Base-by-base conservation (phyloP, 1,284 basidiomycete genomes). In the Cryptococcus sp. region DNA sequence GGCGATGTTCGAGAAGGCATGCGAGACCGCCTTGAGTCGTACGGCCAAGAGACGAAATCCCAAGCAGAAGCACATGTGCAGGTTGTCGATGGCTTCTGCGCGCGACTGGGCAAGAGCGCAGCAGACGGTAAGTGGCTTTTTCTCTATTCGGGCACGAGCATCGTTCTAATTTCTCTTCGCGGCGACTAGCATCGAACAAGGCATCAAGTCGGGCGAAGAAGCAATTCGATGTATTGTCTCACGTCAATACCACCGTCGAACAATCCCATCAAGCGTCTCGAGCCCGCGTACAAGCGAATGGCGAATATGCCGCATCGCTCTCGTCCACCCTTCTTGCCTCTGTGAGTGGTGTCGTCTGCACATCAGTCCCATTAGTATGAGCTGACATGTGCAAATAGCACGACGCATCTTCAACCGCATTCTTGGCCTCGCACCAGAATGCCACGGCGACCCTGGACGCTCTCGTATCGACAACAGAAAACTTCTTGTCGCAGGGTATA, bases 401-500 rank as follows among this genome's bases (percentile, higher is more conserved):
- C 13, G 7, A 13, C n/a, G 42, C 58, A 7, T 57, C 70, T 10
- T 64, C 62, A 0, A 27, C 57, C 27, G 61, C 65, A 10, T 62
- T 69, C 54, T 19, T 53, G 35, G 27, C 57, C 38, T 56, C 60
- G 47, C 50, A 72, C 51, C 25, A 54, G 5, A 27, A 51, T 10
- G 60, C 74, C 11, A 58, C 65, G 35, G 45, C 57, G 5, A 56
- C 66, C 10, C 58, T 80, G 35, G 54, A 64, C 17, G 41, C 52
- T 5, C 69, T 79, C 41, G 59, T 65, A 19, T 44, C 53, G 23
- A 59, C 70, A 16, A 74, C 79, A 1, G 65, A 64, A 19, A 55
- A 57, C 1, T 74, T 75, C 66, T 71, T 80, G 16, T 50, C 65
- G 6, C 57, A 59, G 5, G 69, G 70, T 13, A 73, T 82, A 13